phyloP scores from a whole-genome alignment of 257 asterid genomes.

The Solanum lycopersicoides region DNA sequence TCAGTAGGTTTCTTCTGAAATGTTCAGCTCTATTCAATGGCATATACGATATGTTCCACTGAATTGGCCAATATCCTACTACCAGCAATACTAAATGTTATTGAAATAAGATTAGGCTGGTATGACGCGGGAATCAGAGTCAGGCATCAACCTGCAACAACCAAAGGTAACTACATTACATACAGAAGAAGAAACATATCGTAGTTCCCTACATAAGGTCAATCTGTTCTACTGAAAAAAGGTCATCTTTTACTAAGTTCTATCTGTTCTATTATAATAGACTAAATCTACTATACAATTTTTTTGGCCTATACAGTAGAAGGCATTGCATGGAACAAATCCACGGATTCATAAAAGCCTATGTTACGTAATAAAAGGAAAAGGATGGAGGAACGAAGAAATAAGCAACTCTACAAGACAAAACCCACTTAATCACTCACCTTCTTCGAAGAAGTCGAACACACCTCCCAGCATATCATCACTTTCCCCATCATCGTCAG shows the following conservation, averaged over 20 bases:
- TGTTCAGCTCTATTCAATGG: not conserved
- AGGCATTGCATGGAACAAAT: not conserved
- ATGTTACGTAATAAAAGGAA: not conserved
- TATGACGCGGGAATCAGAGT: not conserved
- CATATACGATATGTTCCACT: not conserved
- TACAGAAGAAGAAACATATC: not conserved
- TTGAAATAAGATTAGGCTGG: not conserved
- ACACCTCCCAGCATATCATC: constrained; percentile 42
- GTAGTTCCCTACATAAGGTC: not conserved
- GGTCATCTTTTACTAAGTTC: not conserved
- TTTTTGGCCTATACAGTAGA: not conserved
- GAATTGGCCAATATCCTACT: not conserved
- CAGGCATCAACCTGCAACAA: constrained; percentile 13
- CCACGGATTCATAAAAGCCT: not conserved
- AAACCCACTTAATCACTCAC: not conserved
- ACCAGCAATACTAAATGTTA: not conserved
- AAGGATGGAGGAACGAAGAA: not conserved
- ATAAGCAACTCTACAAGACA: not conserved
- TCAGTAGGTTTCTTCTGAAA: constrained; percentile 15
- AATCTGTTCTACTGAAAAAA: not conserved
- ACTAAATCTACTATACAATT: not conserved
- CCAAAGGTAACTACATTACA: not conserved
- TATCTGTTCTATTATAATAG: not conserved
- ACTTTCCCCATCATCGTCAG: constrained; percentile 30
- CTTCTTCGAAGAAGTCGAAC: constrained; percentile 43